Evolutionary conservation across 768 basidiomycete species (phyloP).

Genomic region (Suillus occidentalis): DNA sequence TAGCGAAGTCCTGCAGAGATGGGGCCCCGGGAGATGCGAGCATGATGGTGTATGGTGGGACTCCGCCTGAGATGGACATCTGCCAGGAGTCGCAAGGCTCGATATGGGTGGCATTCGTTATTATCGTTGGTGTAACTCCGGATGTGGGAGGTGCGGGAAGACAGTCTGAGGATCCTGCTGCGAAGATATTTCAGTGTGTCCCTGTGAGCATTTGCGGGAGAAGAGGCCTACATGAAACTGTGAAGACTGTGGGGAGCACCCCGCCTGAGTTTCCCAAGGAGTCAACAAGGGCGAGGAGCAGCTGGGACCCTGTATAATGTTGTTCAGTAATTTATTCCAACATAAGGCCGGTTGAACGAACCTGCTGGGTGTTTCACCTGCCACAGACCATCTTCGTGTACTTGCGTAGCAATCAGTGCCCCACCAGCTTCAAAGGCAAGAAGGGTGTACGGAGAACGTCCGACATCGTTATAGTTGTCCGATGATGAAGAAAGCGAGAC

Average conservation of each 20-base stretch:
- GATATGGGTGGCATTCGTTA: constrained; percentile 40
- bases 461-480: constrained; percentile 9
- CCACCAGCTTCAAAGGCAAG: constrained; percentile 41
- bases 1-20: constrained; percentile 42
- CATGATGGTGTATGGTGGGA: constrained; percentile 44
- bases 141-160: constrained; percentile 16
- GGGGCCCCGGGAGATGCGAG: constrained; percentile 39
- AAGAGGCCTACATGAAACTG: constrained; percentile 32
- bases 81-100: constrained; percentile 50
- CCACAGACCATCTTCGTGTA: constrained; percentile 37
- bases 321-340: neutral
- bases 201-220: neutral
- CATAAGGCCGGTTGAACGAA: constrained; percentile 22
- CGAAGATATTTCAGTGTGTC: constrained; percentile 4
- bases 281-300: constrained; percentile 48
- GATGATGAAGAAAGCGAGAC: constrained; percentile 8
- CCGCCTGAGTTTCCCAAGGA: constrained; percentile 44
- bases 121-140: constrained; percentile 32
- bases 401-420: constrained; percentile 32
- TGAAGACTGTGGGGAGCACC: constrained; percentile 34
- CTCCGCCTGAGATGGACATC: constrained; percentile 42
- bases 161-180: constrained; percentile 31
- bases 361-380: constrained; percentile 39
- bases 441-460: constrained; percentile 41
- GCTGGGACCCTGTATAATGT: constrained; percentile 36